Evolutionary conservation across 2,329 filamentous ascomycete species (phyloP).

Genomic region (Berkeleyomyces rouxiae): DNA sequence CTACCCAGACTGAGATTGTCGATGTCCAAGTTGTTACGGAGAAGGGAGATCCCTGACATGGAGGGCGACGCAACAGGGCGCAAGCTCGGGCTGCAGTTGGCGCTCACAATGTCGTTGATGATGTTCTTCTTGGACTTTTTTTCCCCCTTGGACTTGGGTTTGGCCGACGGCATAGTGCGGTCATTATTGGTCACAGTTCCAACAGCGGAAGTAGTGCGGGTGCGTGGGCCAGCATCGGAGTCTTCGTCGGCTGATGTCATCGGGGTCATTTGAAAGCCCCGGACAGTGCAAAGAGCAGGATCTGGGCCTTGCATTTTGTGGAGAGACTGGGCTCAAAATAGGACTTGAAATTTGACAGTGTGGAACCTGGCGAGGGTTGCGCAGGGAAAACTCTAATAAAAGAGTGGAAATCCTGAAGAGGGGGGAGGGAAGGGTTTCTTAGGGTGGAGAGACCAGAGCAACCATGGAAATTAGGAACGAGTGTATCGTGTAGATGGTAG

Average conservation of each 20-base stretch:
- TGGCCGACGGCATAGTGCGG: constrained; percentile 4
- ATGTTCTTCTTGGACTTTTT: constrained; percentile 19
- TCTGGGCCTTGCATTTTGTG: constrained; percentile 16
- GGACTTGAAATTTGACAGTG: not conserved
- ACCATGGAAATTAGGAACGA: not conserved
- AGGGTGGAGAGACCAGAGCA: not conserved
- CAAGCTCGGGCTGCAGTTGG: constrained; percentile 45
- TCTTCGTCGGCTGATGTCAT: constrained; percentile 41
- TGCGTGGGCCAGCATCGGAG: constrained; percentile 26
- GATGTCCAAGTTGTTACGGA: constrained; percentile 62
- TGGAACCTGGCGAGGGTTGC: not conserved
- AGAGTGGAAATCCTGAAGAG: constrained; percentile 11
- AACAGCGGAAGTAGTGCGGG: not conserved
- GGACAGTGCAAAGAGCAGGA: constrained; percentile 36
- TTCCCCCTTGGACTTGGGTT: constrained; percentile 4
- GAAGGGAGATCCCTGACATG: constrained; percentile 60
- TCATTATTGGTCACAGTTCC: not conserved
- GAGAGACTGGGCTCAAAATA: constrained; percentile 29
- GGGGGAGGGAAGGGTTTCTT: constrained; percentile 1
- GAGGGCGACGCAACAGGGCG: constrained; percentile 35
- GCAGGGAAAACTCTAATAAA: constrained; percentile 13
- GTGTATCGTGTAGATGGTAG: not conserved
- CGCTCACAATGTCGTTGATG: constrained; percentile 41
- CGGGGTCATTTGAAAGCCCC: constrained; percentile 39
- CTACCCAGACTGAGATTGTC: constrained; percentile 24